Evolutionary conservation across 2,329 filamentous ascomycete species (phyloP).

Genomic region (Penicillium sp.): DNA sequence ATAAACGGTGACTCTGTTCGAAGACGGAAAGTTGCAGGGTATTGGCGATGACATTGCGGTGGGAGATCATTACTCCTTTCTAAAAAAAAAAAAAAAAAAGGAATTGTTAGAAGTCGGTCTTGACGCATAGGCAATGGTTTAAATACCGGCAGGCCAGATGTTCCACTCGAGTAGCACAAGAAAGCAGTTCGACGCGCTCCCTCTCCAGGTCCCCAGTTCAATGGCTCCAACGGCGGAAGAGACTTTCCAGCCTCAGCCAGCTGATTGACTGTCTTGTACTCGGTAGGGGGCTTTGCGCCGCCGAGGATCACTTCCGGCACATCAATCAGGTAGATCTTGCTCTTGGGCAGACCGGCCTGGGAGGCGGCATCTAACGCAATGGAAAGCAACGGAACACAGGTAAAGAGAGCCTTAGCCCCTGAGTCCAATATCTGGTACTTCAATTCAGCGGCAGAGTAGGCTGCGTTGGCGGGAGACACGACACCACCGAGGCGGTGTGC

Average conservation of each 20-base stretch:
- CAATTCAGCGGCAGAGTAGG: constrained; percentile 67
- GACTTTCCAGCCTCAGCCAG: constrained; percentile 60
- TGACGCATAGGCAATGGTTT: not conserved
- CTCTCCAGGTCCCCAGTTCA: constrained; percentile 44
- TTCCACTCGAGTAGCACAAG: constrained; percentile 77
- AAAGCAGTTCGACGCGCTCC: constrained; percentile 65
- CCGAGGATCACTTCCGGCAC: constrained; percentile 57
- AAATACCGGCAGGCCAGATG: constrained; percentile 69
- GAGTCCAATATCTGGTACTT: constrained; percentile 70
- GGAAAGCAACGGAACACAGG: constrained; percentile 64
- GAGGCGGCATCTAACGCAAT: constrained; percentile 64
- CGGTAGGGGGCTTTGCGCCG: constrained; percentile 42
- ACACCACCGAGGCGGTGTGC: constrained; percentile 73
- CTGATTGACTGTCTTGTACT: constrained; percentile 65
- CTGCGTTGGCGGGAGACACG: constrained; percentile 71
- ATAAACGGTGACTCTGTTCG: constrained; percentile 43
- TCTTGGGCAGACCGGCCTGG: constrained; percentile 60
- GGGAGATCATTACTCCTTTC: constrained; percentile 84
- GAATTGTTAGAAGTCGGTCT: not conserved
- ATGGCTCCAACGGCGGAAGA: constrained; percentile 39
- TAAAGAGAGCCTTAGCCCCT: constrained; percentile 68
- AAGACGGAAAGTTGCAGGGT: constrained; percentile 60
- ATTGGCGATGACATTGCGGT: constrained; percentile 76
- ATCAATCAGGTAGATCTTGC: constrained; percentile 67
- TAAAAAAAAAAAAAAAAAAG: constrained; percentile 34